Evolutionary conservation across 2,329 filamentous ascomycete species (phyloP).

Genomic region (Diaporthe citriasiana): DNA sequence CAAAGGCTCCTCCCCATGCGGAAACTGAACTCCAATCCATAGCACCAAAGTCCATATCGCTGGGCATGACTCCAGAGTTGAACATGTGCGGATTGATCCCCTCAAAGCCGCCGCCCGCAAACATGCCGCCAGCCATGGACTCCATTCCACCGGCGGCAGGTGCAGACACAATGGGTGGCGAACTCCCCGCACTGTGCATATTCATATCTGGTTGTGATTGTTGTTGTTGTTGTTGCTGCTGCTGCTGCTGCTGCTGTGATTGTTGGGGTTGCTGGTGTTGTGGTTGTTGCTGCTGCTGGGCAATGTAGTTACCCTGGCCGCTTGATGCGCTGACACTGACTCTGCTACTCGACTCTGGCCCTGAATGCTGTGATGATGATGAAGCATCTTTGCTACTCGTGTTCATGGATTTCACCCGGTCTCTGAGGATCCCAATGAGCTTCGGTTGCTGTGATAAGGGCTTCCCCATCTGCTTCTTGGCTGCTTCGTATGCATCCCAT

Average conservation of each 20-base stretch:
- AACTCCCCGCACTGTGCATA: slow-evolving; percentile 39
- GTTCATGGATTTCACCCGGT: slow-evolving; percentile 52
- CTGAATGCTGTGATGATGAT: slow-evolving; percentile 32
- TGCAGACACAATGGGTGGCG: slow-evolving; percentile 39
- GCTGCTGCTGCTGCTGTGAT: not conserved
- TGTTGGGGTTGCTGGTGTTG: slow-evolving; percentile 30
- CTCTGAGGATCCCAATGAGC: slow-evolving; percentile 64
- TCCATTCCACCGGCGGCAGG: slow-evolving; percentile 33
- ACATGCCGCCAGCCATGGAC: slow-evolving; percentile 42
- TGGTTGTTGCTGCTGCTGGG: slow-evolving; percentile 6
- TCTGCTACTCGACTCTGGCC: slow-evolving; percentile 44
- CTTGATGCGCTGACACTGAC: slow-evolving; percentile 27
- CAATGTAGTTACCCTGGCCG: slow-evolving; percentile 25
- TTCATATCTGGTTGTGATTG: slow-evolving; percentile 34
- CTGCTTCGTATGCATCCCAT: slow-evolving; percentile 70
- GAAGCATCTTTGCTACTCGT: slow-evolving; percentile 34
- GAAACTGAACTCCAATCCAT: slow-evolving; percentile 65
- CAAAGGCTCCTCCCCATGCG: slow-evolving; percentile 53
- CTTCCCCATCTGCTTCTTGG: slow-evolving; percentile 60
- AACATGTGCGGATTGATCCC: slow-evolving; percentile 50
- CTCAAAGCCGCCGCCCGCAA: slow-evolving; percentile 45
- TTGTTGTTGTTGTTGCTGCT: slow-evolving; percentile 27
- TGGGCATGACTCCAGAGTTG: slow-evolving; percentile 47
- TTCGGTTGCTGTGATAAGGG: slow-evolving; percentile 57
- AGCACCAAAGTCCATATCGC: slow-evolving; percentile 50